phyloP scores from a whole-genome alignment of 805 yeast species.

The Ogataea trehaloabstinens region DNA sequence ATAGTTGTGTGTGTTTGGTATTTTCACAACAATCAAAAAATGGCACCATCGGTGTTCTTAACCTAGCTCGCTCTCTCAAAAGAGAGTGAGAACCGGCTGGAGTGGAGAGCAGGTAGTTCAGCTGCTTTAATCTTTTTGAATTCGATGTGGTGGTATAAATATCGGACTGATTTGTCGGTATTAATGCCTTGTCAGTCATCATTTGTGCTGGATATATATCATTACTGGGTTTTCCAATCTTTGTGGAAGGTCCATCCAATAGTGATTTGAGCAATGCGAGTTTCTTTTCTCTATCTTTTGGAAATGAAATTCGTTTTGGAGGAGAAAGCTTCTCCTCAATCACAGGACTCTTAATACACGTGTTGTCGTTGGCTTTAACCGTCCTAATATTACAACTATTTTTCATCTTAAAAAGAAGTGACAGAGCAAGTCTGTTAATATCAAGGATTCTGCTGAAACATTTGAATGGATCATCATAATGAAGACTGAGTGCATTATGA shows the following conservation, averaged over 20 bases:
- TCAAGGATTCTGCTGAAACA: constrained; percentile 24
- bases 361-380: constrained; percentile 1
- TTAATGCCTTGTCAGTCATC: constrained; percentile 18
- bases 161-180: constrained; percentile 24
- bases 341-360: not conserved
- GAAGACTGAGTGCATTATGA: constrained; percentile 17
- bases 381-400: not conserved
- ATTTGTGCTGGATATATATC: constrained; percentile 23
- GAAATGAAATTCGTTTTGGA: constrained; percentile 9
- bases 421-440: constrained; percentile 28
- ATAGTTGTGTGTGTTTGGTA: constrained; percentile 31
- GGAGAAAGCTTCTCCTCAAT: not conserved
- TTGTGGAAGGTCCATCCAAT: constrained; percentile 20
- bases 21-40: constrained; percentile 53
- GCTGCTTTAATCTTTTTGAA: constrained; percentile 23
- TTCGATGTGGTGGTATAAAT: constrained; percentile 29
- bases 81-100: constrained; percentile 40
- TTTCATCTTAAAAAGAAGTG: constrained; percentile 21
- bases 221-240: constrained; percentile 12
- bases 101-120: constrained; percentile 22
- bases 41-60: constrained; percentile 39
- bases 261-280: constrained; percentile 19
- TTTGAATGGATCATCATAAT: constrained; percentile 29
- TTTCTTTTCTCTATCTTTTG: constrained; percentile 18
- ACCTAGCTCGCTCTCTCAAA: constrained; percentile 37